Conservation (phyloP, 345 rosid genomes). For the Eucalyptus pauciflora region DNA sequence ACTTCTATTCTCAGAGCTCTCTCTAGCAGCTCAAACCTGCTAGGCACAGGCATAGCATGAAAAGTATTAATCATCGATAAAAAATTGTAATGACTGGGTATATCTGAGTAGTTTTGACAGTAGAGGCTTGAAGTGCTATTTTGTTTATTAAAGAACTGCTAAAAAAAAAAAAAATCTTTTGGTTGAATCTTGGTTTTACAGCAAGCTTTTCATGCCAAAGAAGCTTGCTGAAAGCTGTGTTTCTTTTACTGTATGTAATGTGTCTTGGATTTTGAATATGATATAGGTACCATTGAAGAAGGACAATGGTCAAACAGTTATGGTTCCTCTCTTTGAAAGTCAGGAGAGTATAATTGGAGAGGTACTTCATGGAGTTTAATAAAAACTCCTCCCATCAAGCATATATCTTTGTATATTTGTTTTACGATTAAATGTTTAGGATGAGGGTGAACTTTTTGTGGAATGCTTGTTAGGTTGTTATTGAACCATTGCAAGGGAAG, state of each 20-base stretch:
- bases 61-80: not conserved
- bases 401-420: not conserved
- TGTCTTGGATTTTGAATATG: not conserved
- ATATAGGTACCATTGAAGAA: slow-evolving; percentile 36
- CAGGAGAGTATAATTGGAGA: slow-evolving; percentile 44
- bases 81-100: not conserved
- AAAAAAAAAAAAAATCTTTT: not conserved
- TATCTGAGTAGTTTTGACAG: not conserved
- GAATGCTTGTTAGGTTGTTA: slow-evolving; percentile 30
- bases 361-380: slow-evolving; percentile 7
- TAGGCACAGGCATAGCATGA: not conserved
- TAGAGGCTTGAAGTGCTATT: not conserved
- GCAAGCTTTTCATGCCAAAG: not conserved
- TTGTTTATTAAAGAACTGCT: not conserved
- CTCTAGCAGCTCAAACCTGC: not conserved
- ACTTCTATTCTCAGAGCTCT: not conserved
- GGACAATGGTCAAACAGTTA: slow-evolving; percentile 38
- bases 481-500: slow-evolving; percentile 87
- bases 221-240: not conserved
- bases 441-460: not conserved
- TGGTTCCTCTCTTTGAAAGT: slow-evolving; percentile 46
- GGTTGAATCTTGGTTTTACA: not conserved
- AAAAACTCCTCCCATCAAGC: not conserved
- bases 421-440: not conserved
- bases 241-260: not conserved